Evolutionary conservation across 805 yeast species (phyloP), one percentile per base, ranked within the genome.

Genomic region (Candida hispaniensis): DNA sequence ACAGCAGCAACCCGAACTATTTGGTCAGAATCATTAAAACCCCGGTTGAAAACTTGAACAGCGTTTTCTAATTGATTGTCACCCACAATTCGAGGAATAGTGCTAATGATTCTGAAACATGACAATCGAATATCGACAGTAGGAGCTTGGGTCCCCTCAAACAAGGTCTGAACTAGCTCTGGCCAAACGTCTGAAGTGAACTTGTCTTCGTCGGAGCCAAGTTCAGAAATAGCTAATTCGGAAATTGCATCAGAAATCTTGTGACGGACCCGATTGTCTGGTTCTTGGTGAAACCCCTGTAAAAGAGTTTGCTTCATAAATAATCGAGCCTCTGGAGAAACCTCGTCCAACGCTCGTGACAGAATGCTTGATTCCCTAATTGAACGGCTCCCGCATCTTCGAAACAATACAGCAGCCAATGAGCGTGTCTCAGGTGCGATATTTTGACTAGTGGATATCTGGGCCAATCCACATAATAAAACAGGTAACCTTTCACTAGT

Each of bases 201-300:
- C 10, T 32, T 28, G 18, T 32, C 34, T 25, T 15, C 22, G 15
- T 24, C 30, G 14, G 11, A 40, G 26, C 6, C 42, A 45, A 29
- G 64, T 68, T 48, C 76, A 75, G n/a, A n/a, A n/a, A n/a, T n/a
- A 2, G 95, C 93, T 28, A 88, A 72, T 58, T 86, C 97, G 1
- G 96, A 81, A 30, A 91, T 78, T 6, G 94, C 93, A 62, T 91
- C 98, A 2, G 95, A 76, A 30, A 91, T 62, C 52, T 88, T 91
- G 56, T 88, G 95, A 53, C 96, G 75, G 18, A 83, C 83, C 43
- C 71, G 72, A 42, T 72, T 73, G n/a, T 79, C 61, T 52, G 77
- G 82, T 41, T 67, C 75, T 7, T 73, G 54, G 3, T 71, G 53
- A 48, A 88, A 82, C 10, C 95, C 97, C 40, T 68, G 68, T 45